A percentile compares a stretch with the other conserved stretches of the same genome.
phyloP scores from a whole-genome alignment of 805 yeast species.

The Lipomyces spencermartinsiae region DNA sequence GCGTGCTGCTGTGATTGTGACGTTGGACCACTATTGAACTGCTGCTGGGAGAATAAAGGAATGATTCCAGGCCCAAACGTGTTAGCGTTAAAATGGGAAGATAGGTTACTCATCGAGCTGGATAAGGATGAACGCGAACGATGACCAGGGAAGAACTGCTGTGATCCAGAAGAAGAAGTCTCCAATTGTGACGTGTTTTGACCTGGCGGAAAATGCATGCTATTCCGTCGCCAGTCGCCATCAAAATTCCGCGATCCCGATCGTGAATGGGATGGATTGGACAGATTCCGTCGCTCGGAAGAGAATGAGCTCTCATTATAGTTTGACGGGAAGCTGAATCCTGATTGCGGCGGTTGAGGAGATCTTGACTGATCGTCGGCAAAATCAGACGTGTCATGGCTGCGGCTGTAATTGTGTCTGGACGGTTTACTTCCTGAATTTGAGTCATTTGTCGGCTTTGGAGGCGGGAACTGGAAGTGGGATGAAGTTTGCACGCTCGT shows the following conservation, averaged over 20 bases:
- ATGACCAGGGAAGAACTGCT: slow-evolving; percentile 75
- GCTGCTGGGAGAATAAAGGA: slow-evolving; percentile 32
- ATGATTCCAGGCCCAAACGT: slow-evolving; percentile 30
- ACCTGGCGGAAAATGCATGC: slow-evolving; percentile 23
- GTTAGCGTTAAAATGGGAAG: slow-evolving; percentile 17
- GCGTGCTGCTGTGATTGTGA: slow-evolving; percentile 11
- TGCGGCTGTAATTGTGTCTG: slow-evolving; percentile 31
- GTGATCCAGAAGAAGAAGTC: slow-evolving; percentile 6
- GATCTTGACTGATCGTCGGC: slow-evolving; percentile 19
- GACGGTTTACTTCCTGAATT: slow-evolving; percentile 14
- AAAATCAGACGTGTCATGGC: slow-evolving; percentile 27
- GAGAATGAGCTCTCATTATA: slow-evolving; percentile 14
- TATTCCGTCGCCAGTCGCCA: slow-evolving; percentile 36
- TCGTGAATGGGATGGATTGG: slow-evolving; percentile 26
- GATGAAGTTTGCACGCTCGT: slow-evolving; percentile 21
- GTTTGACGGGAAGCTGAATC: slow-evolving; percentile 22
- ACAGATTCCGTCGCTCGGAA: slow-evolving; percentile 27
- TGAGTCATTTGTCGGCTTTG: slow-evolving; percentile 14
- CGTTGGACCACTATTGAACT: slow-evolving; percentile 17
- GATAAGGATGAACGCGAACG: slow-evolving; percentile 71
- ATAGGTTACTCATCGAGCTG: slow-evolving; percentile 14
- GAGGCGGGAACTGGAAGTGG: slow-evolving; percentile 35
- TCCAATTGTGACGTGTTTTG: not conserved
- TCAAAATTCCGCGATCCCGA: slow-evolving; percentile 39
- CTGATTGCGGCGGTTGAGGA: slow-evolving; percentile 15